Evolutionary conservation across 2,329 filamentous ascomycete genomes (phyloP).

Genomic region (Aspergillus calidoustus): DNA sequence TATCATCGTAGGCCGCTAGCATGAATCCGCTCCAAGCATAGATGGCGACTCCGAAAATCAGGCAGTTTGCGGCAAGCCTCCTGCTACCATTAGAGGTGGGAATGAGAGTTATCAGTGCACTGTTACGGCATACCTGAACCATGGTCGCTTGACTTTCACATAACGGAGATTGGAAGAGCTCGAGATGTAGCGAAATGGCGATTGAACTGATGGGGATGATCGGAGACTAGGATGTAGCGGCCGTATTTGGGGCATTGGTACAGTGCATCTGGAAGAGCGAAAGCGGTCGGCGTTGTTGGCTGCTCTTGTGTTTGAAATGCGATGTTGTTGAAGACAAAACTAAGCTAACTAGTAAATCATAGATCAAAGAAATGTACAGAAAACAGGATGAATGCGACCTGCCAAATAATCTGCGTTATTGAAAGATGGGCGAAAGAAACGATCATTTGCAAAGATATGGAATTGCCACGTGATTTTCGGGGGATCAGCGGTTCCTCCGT

Average conservation of each 20-base stretch:
- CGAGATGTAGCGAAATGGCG: conserved; percentile 25
- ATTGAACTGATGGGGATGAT: conserved; percentile 29
- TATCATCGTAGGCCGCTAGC: conserved; percentile 36
- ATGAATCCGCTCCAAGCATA: conserved; percentile 40
- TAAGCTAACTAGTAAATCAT: neutral
- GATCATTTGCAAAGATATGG: neutral
- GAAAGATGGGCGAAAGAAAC: neutral
- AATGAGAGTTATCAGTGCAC: neutral
- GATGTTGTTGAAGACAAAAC: neutral
- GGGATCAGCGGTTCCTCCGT: neutral
- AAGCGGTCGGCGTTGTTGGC: neutral
- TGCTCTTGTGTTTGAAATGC: neutral
- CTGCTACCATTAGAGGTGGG: conserved; percentile 23
- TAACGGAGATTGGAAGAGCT: conserved; percentile 32
- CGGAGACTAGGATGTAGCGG: conserved; percentile 33
- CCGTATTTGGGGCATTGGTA: conserved; percentile 41
- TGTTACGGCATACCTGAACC: conserved; percentile 35
- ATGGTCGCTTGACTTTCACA: conserved; percentile 41
- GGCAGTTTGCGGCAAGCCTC: conserved; percentile 34
- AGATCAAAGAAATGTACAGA: neutral
- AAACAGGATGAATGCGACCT: neutral
- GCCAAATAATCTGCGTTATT: neutral
- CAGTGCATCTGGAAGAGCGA: conserved; percentile 17
- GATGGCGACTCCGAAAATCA: conserved; percentile 39
- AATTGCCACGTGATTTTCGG: neutral